phyloP scores from a whole-genome alignment of 148 eudicot species.

The Diospyros kaki region DNA sequence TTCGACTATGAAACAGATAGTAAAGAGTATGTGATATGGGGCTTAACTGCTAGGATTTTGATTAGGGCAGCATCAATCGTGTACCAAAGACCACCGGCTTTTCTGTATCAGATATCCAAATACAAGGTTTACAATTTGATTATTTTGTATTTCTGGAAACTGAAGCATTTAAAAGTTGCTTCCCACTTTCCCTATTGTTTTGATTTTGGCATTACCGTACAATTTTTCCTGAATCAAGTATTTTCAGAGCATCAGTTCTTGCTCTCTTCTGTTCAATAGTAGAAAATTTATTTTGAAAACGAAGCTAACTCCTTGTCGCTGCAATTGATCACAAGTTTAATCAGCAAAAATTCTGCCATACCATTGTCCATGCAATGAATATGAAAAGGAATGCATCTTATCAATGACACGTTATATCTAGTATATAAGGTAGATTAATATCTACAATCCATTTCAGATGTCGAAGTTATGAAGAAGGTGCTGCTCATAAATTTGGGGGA shows the following conservation, averaged over 20 bases:
- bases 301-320: too few relatives aligned
- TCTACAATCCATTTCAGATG: background rate
- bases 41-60: constrained; percentile 85
- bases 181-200: too few relatives aligned
- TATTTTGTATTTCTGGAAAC: constrained; percentile 17
- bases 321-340: constrained; percentile 6
- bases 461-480: background rate
- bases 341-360: background rate
- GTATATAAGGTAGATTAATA: too few relatives aligned
- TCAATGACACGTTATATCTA: too few relatives aligned
- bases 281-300: too few relatives aligned
- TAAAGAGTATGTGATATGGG: constrained; percentile 72
- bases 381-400: too few relatives aligned
- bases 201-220: too few relatives aligned
- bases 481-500: background rate
- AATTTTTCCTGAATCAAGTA: too few relatives aligned
- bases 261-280: too few relatives aligned
- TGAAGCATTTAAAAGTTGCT: constrained; percentile 27
- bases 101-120: constrained; percentile 59
- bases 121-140: constrained; percentile 41
- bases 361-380: too few relatives aligned
- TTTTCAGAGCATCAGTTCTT: too few relatives aligned
- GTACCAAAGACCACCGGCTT: constrained; percentile 69
- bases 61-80: constrained; percentile 88
- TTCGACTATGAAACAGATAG: constrained; percentile 57